These are phyloP conservation scores for Lyophyllum shimeji DNA, from an alignment of 768 basidiomycete genomes.

Conservation along the genomic window DNA sequence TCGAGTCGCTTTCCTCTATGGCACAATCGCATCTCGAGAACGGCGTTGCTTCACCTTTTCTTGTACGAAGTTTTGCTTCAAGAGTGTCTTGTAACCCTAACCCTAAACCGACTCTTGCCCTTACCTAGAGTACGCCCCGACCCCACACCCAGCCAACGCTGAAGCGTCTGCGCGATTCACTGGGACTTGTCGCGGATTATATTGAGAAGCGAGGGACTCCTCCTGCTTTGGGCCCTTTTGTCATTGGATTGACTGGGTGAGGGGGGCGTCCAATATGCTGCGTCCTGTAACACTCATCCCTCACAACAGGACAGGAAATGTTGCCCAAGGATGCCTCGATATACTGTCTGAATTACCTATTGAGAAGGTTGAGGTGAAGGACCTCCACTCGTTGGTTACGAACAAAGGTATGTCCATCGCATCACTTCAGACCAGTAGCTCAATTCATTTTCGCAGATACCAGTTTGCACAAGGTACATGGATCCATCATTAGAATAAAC, in stretches of 20 bases:
- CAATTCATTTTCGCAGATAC: conserved; percentile 38
- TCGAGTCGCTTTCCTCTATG: conserved; percentile 78
- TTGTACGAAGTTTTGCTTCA: conserved; percentile 45
- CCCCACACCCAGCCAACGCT: conserved; percentile 74
- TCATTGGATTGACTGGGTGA: conserved; percentile 84
- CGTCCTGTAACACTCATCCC: neutral
- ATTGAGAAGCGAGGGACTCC: conserved; percentile 62
- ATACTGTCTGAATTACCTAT: conserved; percentile 74
- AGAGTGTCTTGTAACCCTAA: conserved; percentile 3
- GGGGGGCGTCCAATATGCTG: conserved; percentile 10
- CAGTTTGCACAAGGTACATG: conserved; percentile 53
- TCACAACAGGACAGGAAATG: conserved; percentile 68
- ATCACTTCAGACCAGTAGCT: neutral
- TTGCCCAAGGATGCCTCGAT: conserved; percentile 73
- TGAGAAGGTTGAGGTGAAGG: conserved; percentile 49
- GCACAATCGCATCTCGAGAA: conserved; percentile 77
- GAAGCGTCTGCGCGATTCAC: conserved; percentile 44
- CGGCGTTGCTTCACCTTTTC: conserved; percentile 80
- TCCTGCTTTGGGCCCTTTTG: conserved; percentile 66
- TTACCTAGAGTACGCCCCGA: conserved; percentile 66
- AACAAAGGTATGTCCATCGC: conserved; percentile 41
- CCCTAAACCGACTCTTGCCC: conserved; percentile 3
- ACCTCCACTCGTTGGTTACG: conserved; percentile 56
- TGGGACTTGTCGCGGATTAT: conserved; percentile 56
- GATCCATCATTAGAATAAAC: neutral